Base-by-base conservation (phyloP, 768 basidiomycete species). In the Mycena pura region DNA sequence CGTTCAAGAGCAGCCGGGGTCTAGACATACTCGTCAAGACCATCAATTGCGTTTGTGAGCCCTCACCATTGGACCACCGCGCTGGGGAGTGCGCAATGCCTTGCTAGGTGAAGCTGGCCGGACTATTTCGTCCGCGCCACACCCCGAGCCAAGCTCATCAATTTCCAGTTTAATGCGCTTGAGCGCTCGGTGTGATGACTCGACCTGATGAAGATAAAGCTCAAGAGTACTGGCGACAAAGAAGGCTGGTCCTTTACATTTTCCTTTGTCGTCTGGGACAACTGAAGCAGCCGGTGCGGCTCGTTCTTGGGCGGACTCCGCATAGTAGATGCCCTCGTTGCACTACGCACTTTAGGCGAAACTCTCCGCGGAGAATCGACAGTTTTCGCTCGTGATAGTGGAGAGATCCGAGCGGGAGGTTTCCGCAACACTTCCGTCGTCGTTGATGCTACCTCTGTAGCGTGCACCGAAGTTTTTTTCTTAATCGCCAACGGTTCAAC, bases 401-500 rank as follows among this genome's bases (percentile, higher is more conserved):
- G 87, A 44, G 84, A 88, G 66, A 73, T 79, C 32, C 84, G 85
- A 63, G 76, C 78, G 51, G 76, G 74, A 3, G 72, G 70, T 63
- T 77, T 82, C 38, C 82, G 76, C 9, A 70, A 68, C 9, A 74
- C 81, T 39, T 74, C 81, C 50, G 70, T 80, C 43, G 72, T 72
- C 36, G 78, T 67, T 25, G 74, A 58, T 45, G 73, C n/a, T n/a
- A n/a, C 75, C 6, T 80, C 75, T 22, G 76, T 72, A 44, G 74
- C 77, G 32, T 86, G 84, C 25, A 86, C 78, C 7, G 91, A 91
- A 6, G 83, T 79, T 73, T 92, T 93, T 80, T 95, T 93, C 80
- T 89, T 92, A 73, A 95, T 94, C 2, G 88, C 90, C 60, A 95
- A 77, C 7, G 92, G 92, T 68, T 92, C 91, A 21, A 93, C 81